Percentiles rank a stretch among this genome's conserved stretches.
Evolutionary conservation across 805 yeast species (phyloP).

Genomic region (Monosporozyma aerobia): DNA sequence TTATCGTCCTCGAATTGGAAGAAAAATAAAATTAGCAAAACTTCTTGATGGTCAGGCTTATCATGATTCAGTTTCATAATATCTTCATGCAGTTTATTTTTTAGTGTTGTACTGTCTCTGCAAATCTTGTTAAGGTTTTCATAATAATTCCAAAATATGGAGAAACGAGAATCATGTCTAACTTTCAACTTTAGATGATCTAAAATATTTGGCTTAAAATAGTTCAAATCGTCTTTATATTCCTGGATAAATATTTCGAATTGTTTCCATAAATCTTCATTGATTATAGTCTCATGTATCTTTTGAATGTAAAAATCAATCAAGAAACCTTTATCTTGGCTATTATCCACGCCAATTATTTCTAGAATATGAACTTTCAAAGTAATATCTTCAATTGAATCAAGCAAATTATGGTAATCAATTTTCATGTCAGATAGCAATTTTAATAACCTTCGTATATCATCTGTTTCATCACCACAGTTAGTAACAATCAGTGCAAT

Average conservation of each 20-base stretch:
- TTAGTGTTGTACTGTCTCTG: neutral
- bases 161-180: conserved; percentile 5
- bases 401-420: conserved; percentile 10
- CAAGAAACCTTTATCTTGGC: conserved; percentile 19
- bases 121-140: conserved; percentile 5
- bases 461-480: neutral
- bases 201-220: conserved; percentile 16
- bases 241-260: conserved; percentile 12
- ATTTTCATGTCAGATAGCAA: conserved; percentile 8
- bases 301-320: conserved; percentile 19
- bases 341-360: conserved; percentile 13
- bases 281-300: conserved; percentile 13
- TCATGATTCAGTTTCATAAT: conserved; percentile 16
- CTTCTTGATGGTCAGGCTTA: neutral
- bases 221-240: conserved; percentile 18
- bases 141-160: conserved; percentile 7
- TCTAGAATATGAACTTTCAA: conserved; percentile 22
- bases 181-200: conserved; percentile 16
- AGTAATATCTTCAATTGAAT: conserved; percentile 6
- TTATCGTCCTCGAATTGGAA: neutral
- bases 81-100: conserved; percentile 1
- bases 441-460: conserved; percentile 6
- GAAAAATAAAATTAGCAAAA: conserved; percentile 6
- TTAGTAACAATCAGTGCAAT: conserved; percentile 8
- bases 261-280: conserved; percentile 11